Percentiles rank a stretch among this genome's conserved stretches.
Conservation (phyloP, 805 yeast genomes). For the Brettanomyces anomalus region DNA sequence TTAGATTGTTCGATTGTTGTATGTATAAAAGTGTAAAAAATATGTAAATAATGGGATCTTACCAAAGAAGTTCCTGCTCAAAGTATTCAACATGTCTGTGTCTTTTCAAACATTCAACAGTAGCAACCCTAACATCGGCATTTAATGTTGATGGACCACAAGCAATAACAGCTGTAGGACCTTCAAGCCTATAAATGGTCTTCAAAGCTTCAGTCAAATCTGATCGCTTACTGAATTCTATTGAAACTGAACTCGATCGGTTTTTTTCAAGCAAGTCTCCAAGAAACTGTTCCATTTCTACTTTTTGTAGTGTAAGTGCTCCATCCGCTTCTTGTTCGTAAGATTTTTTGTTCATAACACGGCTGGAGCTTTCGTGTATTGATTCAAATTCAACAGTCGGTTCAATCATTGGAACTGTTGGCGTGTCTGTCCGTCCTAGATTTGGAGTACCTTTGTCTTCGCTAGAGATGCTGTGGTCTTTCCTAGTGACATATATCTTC, state of each 20-base stretch:
- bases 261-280: slow-evolving; percentile 11
- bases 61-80: slow-evolving; percentile 32
- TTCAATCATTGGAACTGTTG: background rate
- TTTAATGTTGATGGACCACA: slow-evolving; percentile 29
- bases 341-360: too few relatives aligned
- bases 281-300: slow-evolving; percentile 10
- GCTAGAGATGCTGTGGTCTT: slow-evolving; percentile 1
- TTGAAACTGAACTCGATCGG: slow-evolving; percentile 11
- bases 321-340: background rate
- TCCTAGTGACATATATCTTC: slow-evolving; percentile 22
- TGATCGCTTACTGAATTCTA: slow-evolving; percentile 20
- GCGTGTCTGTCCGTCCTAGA: too few relatives aligned
- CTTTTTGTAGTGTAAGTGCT: slow-evolving; percentile 3
- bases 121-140: slow-evolving; percentile 25
- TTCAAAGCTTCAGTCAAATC: slow-evolving; percentile 15
- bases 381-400: background rate
- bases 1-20: background rate
- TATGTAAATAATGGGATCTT: background rate
- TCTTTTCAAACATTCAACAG: slow-evolving; percentile 20
- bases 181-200: slow-evolving; percentile 10
- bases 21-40: slow-evolving; percentile 1
- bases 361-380: background rate
- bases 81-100: slow-evolving; percentile 25
- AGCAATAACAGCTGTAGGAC: slow-evolving; percentile 25
- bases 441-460: background rate